Evolutionary conservation across 768 basidiomycete species (phyloP).

Genomic region (Termitomyces heimii): DNA sequence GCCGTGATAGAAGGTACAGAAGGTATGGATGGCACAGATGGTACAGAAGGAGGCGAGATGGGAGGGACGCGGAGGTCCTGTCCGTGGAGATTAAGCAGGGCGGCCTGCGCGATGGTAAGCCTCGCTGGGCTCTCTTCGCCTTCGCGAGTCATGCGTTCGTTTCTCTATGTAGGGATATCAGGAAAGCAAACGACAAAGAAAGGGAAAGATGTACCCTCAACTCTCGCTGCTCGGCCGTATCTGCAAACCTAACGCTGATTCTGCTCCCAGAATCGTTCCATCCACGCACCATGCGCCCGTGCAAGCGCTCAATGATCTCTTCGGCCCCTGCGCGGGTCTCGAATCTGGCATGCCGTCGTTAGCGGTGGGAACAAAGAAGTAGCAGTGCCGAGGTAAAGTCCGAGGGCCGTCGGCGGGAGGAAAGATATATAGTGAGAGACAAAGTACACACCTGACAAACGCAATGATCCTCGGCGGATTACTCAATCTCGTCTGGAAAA

Average conservation of each 20-base stretch:
- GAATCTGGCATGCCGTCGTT: conserved; percentile 34
- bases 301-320: conserved; percentile 70
- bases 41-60: neutral
- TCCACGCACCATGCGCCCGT: conserved; percentile 76
- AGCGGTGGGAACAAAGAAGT: neutral
- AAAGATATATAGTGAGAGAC: neutral
- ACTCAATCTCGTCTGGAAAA: conserved; percentile 75
- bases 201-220: conserved; percentile 46
- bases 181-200: neutral
- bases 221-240: conserved; percentile 73
- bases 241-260: conserved; percentile 77
- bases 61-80: conserved; percentile 38
- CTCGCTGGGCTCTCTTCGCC: conserved; percentile 59
- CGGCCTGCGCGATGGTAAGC: conserved; percentile 74
- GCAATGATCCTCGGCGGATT: conserved; percentile 76
- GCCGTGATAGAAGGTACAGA: neutral
- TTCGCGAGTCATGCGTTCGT: conserved; percentile 54
- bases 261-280: conserved; percentile 73
- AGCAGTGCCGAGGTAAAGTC: neutral
- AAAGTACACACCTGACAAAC: conserved; percentile 58
- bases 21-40: neutral
- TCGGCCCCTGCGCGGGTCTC: conserved; percentile 70
- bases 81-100: conserved; percentile 69
- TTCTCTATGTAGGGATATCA: conserved; percentile 26
- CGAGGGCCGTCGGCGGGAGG: no score